Base-by-base conservation (phyloP, 73 alveolate species). In the Paramecium octaurelia region DNA sequence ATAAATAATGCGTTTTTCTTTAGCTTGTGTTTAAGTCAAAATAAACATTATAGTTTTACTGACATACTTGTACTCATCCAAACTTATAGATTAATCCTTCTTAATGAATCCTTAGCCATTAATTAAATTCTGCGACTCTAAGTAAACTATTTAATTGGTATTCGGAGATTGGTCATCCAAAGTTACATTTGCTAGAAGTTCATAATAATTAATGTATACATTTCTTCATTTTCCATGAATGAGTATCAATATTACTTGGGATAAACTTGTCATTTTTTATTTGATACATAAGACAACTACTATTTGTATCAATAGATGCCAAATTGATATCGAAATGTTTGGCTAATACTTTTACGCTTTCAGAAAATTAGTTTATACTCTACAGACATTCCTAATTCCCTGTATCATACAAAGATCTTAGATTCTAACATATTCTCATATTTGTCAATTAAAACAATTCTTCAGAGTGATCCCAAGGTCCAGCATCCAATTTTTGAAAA, bases 381-480 rank as follows among this genome's bases (percentile, higher is more conserved):
- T 50, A 50, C 14, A 50, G 23, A 16, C 68, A 50, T 50, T 50
- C 68, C n/a, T 50, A 16, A 2, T 50, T 50, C 2, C 23, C 68
- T 12, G 68, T 50, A 50, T 50, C 68, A 50, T 14, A 50, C 1
- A 50, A 50, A 16, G 27, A 16, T 14, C 64, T 14, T 21, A 73
- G n/a, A 73, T 36, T 73, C 20, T 73, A 31, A 73, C 64, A 34
- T 21, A 73, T 40, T 36, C 87, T 73, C 58, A 73, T 27, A 36
- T 73, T 73, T 11, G 50, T 73, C 4, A 1, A 27, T 34, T 11
- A 20, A 35, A 73, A 73, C n/a, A 73, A 40, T 73, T 34, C 50
- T 21, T 73, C 59, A 16, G 87, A 31, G 34, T 73, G 34, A 73
- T 73, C 59, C 87, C 87, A 73, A 36, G 58, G 50, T 34, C 87